Percentiles rank a stretch among this genome's conserved stretches.
Conservation (phyloP, 2,329 filamentous ascomycete species). For the Fusarium equiseti region DNA sequence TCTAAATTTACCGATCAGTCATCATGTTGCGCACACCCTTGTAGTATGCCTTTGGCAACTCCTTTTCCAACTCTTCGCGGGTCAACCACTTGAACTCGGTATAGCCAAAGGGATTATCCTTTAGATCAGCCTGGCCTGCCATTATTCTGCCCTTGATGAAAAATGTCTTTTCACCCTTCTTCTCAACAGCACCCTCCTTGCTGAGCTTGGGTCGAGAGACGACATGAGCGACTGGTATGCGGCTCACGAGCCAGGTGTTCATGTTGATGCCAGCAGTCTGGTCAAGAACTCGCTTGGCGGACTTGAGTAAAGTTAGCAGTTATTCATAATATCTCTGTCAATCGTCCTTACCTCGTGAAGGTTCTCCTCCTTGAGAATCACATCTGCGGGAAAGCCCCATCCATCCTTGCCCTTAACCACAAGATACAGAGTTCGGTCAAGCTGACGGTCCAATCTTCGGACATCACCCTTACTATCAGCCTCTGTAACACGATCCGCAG, state of each 20-base stretch:
- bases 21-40: slow-evolving; percentile 84
- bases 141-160: slow-evolving; percentile 97
- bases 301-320: slow-evolving; percentile 62
- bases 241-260: slow-evolving; percentile 98
- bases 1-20: slow-evolving; percentile 71
- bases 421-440: slow-evolving; percentile 88
- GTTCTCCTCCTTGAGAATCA: slow-evolving; percentile 77
- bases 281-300: slow-evolving; percentile 81
- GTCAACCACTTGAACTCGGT: slow-evolving; percentile 93
- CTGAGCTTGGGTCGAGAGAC: slow-evolving; percentile 65
- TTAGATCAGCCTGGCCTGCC: slow-evolving; percentile 91
- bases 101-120: slow-evolving; percentile 76
- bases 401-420: slow-evolving; percentile 80
- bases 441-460: slow-evolving; percentile 80
- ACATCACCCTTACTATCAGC: slow-evolving; percentile 82
- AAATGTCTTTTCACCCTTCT: slow-evolving; percentile 84
- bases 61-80: slow-evolving; percentile 83
- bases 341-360: slow-evolving; percentile 77
- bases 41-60: slow-evolving; percentile 78
- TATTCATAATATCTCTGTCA: background rate
- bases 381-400: slow-evolving; percentile 86
- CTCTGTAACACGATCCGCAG: slow-evolving; percentile 77
- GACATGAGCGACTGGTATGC: slow-evolving; percentile 86
- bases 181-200: slow-evolving; percentile 57
- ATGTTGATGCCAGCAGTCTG: slow-evolving; percentile 90